Base-by-base conservation (phyloP, 2,329 filamentous ascomycete species). In the Penicillium hesseltinei region DNA sequence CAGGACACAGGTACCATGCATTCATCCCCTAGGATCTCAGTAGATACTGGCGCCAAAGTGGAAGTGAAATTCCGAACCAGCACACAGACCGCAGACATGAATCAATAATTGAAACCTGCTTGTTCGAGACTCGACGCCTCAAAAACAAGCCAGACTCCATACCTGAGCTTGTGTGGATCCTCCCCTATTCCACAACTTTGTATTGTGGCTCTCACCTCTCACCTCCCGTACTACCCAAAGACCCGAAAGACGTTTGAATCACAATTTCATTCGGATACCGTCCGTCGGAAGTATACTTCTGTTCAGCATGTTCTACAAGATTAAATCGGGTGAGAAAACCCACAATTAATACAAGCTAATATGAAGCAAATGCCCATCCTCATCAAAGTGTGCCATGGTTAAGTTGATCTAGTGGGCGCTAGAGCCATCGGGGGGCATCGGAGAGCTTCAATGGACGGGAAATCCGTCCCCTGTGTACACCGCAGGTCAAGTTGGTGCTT, bases 331-430 rank as follows among this genome's bases (percentile, higher is more conserved):
- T 9, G 17, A 27, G 21, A 25, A 59, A 59, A 47, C 42, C 60
- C 58, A 55, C 55, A 55, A 11, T 50, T 39, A 57, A 46, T 55
- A 39, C 57, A 45, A 27, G 40, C 21, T 42, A 50, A 51, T 44
- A 57, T 40, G 31, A 48, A 59, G 38, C n/a, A 56, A 52, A 57
- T 33, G 63, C 56, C 50, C 56, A 66, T 66, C 63, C 51, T 65
- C 59, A 66, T 64, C 52, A 66, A 64, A 66, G 45, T 33, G 64
- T 59, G 62, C 64, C 64, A 65, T 66, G 64, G 64, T 66, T 63
- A 58, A 47, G 33, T 38, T 38, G 15, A 48, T 53, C 63, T 65
- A 66, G 62, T 63, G 21, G 54, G 52, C 64, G 60, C 64, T 66
- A 66, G 54, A 61, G 60, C 54, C 33, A 27, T 61, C 56, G 56